Evolutionary conservation across 2,329 filamentous ascomycete genomes (phyloP).

Genomic region (Escovopsis sp.): DNA sequence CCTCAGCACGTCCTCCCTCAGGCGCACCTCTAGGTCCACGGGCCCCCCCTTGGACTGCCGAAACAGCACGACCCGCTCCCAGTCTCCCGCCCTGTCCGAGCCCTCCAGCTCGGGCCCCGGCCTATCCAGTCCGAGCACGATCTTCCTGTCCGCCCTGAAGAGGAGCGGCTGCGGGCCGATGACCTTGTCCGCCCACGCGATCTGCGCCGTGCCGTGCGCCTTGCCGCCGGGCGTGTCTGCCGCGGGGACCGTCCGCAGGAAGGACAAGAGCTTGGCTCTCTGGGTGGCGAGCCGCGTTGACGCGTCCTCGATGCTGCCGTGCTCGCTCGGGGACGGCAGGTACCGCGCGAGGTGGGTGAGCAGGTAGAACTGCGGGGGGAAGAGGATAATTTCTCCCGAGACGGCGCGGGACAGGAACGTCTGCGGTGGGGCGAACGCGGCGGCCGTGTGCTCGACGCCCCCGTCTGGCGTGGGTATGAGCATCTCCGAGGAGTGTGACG

Average conservation of each 20-base stretch:
- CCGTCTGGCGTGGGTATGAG: constrained; percentile 60
- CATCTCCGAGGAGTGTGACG: constrained; percentile 24
- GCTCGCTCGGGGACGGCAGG: constrained; percentile 16
- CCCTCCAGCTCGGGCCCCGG: constrained; percentile 40
- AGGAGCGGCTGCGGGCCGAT: constrained; percentile 39
- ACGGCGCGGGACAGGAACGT: constrained; percentile 54
- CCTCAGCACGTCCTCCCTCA: constrained; percentile 32
- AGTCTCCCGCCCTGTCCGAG: constrained; percentile 37
- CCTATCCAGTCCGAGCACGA: constrained; percentile 42
- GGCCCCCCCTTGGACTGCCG: constrained; percentile 37
- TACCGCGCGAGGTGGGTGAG: constrained; percentile 43
- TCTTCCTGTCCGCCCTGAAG: constrained; percentile 28
- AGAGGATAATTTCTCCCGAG: constrained; percentile 60
- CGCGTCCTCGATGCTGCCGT: constrained; percentile 10
- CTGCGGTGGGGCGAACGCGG: constrained; percentile 56
- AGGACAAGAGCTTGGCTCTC: constrained; percentile 36
- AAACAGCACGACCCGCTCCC: constrained; percentile 43
- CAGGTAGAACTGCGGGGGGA: constrained; percentile 78
- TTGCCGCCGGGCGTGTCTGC: constrained; percentile 24
- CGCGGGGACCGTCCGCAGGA: constrained; percentile 32
- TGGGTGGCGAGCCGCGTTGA: constrained; percentile 29
- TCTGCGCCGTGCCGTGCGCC: constrained; percentile 26
- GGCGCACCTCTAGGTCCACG: constrained; percentile 36
- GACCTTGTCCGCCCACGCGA: constrained; percentile 46
- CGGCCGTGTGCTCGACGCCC: constrained; percentile 51